Conservation (phyloP, 768 basidiomycete genomes). For the Hypholoma fasciculare region DNA sequence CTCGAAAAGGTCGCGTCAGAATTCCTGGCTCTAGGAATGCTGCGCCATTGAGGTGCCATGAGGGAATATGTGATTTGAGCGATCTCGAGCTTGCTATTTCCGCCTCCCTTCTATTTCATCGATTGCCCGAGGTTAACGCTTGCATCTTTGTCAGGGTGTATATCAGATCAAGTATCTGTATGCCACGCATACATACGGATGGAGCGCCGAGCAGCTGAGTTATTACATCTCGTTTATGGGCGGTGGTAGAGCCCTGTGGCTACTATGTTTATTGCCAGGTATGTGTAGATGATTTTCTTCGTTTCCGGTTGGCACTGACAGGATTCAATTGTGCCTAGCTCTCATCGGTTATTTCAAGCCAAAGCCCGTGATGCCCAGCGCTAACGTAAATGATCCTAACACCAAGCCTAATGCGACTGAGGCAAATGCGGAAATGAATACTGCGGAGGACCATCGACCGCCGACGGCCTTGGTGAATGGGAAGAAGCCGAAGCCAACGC, state of each 20-base stretch:
- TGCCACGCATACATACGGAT: constrained; percentile 68
- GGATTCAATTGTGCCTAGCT: constrained; percentile 33
- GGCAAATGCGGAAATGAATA: constrained; percentile 12
- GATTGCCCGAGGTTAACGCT: background rate
- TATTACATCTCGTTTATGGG: constrained; percentile 77
- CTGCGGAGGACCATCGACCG: background rate
- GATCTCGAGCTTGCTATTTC: background rate
- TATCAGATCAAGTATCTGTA: constrained; percentile 84
- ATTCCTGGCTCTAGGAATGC: background rate
- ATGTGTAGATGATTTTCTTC: constrained; percentile 18
- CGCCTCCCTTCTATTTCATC: background rate
- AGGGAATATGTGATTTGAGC: background rate
- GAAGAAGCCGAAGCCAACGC: constrained; percentile 48
- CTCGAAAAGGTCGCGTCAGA: background rate
- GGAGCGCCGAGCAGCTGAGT: constrained; percentile 71
- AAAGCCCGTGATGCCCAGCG: constrained; percentile 10
- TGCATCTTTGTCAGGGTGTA: constrained; percentile 48
- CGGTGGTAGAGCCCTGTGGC: constrained; percentile 55
- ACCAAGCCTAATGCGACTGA: background rate
- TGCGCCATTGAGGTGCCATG: background rate
- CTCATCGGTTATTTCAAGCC: constrained; percentile 65
- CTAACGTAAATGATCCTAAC: background rate
- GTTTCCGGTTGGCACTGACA: background rate
- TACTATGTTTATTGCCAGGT: constrained; percentile 50
- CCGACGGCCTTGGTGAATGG: background rate